phyloP scores from a whole-genome alignment of 768 basidiomycete genomes.

The Asterophora parasitica region DNA sequence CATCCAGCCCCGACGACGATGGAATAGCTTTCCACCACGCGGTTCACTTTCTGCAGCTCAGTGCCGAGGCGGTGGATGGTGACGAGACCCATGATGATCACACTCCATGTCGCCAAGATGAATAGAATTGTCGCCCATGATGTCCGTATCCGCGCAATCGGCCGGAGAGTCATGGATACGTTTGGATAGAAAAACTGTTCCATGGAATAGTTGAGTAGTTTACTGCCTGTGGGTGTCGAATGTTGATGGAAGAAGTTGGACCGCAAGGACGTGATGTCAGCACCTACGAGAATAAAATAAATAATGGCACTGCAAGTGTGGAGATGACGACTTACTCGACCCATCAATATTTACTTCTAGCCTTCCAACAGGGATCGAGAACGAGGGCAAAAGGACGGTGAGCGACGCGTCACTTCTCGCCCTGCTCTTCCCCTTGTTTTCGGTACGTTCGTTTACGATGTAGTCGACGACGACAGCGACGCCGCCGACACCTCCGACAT shows the following conservation, averaged over 20 bases:
- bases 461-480: constrained; percentile 62
- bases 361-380: constrained; percentile 61
- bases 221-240: constrained; percentile 32
- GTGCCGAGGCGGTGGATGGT: constrained; percentile 21
- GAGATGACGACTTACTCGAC: constrained; percentile 38
- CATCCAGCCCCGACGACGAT: constrained; percentile 18
- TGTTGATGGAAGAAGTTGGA: constrained; percentile 59
- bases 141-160: constrained; percentile 11
- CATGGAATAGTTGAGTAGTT: constrained; percentile 52
- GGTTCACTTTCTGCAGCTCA: constrained; percentile 25
- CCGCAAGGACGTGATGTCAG: constrained; percentile 37
- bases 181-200: constrained; percentile 56
- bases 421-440: constrained; percentile 33
- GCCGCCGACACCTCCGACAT: constrained; percentile 46
- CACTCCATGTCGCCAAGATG: constrained; percentile 23
- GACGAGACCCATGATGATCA: constrained; percentile 25
- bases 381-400: constrained; percentile 63
- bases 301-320: neutral
- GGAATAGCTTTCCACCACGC: constrained; percentile 23
- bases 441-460: constrained; percentile 39
- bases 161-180: constrained; percentile 35
- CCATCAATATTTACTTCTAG: constrained; percentile 58
- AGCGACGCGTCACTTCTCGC: constrained; percentile 26
- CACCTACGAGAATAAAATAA: constrained; percentile 25
- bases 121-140: constrained; percentile 18